phyloP scores from a whole-genome alignment of 352 stramenopile species.

The Pythium brachiatum region DNA sequence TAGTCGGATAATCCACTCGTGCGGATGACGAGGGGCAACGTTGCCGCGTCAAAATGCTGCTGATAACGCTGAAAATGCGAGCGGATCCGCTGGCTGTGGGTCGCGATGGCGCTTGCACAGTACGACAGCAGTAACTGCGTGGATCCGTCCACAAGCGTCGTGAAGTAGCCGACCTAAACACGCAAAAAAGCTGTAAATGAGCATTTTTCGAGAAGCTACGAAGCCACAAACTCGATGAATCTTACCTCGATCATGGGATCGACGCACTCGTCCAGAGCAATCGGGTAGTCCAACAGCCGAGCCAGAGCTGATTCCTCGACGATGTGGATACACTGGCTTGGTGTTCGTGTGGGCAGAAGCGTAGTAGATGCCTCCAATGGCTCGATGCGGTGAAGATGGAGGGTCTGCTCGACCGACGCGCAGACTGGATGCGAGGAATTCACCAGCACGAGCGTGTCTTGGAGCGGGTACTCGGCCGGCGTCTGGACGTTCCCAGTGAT shows the following conservation, averaged over 20 bases:
- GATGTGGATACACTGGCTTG: constrained; percentile 1
- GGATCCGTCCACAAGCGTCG: constrained; percentile 10
- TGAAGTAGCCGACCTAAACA: constrained; percentile 59
- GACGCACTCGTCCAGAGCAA: constrained; percentile 56
- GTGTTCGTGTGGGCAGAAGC: neutral
- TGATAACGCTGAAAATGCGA: constrained; percentile 52
- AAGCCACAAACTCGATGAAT: too few relatives aligned
- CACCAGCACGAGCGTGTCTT: constrained; percentile 32
- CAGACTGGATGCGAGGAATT: constrained; percentile 34
- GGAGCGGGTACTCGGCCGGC: constrained; percentile 24
- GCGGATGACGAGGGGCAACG: constrained; percentile 11
- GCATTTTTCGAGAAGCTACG: neutral
- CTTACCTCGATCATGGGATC: constrained; percentile 64
- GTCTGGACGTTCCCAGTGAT: constrained; percentile 39
- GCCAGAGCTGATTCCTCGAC: constrained; percentile 44
- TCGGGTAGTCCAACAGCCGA: constrained; percentile 54
- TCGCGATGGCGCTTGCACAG: constrained; percentile 34
- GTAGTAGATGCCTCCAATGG: neutral
- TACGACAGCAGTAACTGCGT: constrained; percentile 51
- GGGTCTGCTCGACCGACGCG: constrained; percentile 13
- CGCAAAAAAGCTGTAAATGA: neutral
- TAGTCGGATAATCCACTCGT: neutral
- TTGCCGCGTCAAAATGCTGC: constrained; percentile 13
- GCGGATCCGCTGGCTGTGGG: constrained; percentile 18
- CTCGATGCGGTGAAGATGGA: constrained; percentile 19